Base-by-base conservation (phyloP, 768 basidiomycete species). In the Mycena filopes region DNA sequence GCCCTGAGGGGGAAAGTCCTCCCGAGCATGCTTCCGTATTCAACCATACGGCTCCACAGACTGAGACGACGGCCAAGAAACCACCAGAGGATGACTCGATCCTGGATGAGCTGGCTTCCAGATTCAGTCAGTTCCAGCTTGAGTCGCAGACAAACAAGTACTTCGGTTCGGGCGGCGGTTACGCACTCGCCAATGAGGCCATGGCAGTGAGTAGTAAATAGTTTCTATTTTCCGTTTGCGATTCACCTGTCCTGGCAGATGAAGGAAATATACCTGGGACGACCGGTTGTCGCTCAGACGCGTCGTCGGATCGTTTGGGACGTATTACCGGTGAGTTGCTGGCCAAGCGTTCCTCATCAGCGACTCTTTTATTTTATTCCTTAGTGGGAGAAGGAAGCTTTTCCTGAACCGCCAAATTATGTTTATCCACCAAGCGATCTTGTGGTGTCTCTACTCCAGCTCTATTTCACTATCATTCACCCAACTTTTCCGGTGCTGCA, bases 391-490 rank as follows among this genome's bases (percentile, higher is more conserved):
- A 38, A 49, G 38, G 57, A 66, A 33, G n/a, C 12, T 10, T 63
- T 55, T 21, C 50, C 45, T 7, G 38, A 36, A 13, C 48, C 18
- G 8, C 53, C 60, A 15, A 48, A 73, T 33, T 74, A 70, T 50
- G 63, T 67, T 23, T 82, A 77, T 62, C 81, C 81, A 0, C 70
- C 70, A 0, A 59, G 61, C 6, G 79, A 80, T 66, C 77, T 89
- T 12, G 74, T 80, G 11, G 58, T 67, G 2, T 58, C 54, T 13
- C 80, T 90, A 31, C 75, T 88, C 67, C 81, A 84, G 26, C 77
- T 82, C 21, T 88, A 80, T 70, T 89, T 89, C 68, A 55, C 65
- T 10, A 61, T 79, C 41, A 70, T 81, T 63, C 83, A 87, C 66
- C 53, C 73, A 23, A 73, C 76, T 47, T 70, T 81, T 12, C 86